Evolutionary conservation across 2,329 filamentous ascomycete species (phyloP).

Genomic region (Stylonectria norvegica): DNA sequence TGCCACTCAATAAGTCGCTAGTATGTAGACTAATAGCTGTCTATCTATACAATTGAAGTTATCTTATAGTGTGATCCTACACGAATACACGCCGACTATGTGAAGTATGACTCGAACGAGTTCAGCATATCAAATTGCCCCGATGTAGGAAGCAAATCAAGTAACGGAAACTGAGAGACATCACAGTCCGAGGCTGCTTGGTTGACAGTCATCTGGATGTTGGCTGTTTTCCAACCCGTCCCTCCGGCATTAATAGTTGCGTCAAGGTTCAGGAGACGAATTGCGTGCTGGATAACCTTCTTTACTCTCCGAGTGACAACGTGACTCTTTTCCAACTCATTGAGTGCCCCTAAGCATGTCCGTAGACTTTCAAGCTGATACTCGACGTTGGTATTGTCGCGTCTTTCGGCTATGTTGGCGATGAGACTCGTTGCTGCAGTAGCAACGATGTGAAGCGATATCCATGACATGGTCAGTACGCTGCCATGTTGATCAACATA

Average conservation of each 20-base stretch:
- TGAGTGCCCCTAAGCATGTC: background rate
- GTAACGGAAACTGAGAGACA: background rate
- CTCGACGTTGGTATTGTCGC: background rate
- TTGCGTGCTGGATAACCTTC: background rate
- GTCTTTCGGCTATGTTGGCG: background rate
- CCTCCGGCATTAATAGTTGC: background rate
- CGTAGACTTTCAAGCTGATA: background rate
- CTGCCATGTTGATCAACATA: background rate
- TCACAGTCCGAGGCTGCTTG: background rate
- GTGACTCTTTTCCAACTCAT: background rate
- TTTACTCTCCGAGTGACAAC: background rate
- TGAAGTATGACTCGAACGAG: background rate
- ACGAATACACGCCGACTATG: too few relatives aligned
- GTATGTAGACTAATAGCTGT: too few relatives aligned
- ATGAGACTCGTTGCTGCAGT: background rate
- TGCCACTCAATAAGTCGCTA: too few relatives aligned
- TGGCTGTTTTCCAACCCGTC: background rate
- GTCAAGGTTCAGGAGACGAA: background rate
- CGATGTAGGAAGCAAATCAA: background rate
- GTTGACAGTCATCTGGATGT: background rate
- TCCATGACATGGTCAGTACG: background rate
- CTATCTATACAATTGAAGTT: too few relatives aligned
- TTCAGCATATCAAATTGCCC: background rate
- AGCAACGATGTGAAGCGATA: background rate
- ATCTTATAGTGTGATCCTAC: too few relatives aligned